Evolutionary conservation across 495 filamentous ascomycete species (phyloP).

Genomic region (Clavariopsis aquatica): DNA sequence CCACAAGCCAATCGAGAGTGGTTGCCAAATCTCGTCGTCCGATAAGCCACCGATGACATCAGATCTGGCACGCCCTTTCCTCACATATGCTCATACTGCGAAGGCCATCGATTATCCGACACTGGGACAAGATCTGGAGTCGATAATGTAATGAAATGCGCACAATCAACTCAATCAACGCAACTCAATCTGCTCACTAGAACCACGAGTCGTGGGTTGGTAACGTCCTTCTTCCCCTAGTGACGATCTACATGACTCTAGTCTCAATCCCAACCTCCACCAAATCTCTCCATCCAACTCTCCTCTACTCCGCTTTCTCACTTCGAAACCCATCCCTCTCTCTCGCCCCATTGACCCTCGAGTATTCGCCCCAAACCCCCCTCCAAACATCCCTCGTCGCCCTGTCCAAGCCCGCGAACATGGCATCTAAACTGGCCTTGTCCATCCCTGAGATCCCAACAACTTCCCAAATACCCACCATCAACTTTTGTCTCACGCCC

Average conservation of each 20-base stretch:
- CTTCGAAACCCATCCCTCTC: background rate
- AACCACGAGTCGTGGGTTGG: no score
- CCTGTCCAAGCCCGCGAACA: conserved; percentile 70
- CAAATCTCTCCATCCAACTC: background rate
- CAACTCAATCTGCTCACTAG: no score
- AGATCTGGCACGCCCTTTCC: no score
- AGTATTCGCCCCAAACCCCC: conserved; percentile 63
- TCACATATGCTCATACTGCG: no score
- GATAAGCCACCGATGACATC: no score
- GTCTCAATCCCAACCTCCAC: background rate
- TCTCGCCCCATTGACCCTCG: conserved; percentile 10
- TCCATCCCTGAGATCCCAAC: conserved; percentile 73
- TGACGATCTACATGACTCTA: background rate
- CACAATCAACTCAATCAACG: no score
- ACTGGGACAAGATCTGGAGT: no score
- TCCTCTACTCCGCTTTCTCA: background rate
- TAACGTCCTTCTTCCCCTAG: no score
- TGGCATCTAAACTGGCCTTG: conserved; percentile 60
- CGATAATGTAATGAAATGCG: no score
- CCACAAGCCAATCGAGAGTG: no score
- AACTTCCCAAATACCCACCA: conserved; percentile 70
- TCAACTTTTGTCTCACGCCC: conserved; percentile 66
- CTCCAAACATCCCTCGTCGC: conserved; percentile 70
- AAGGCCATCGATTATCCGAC: no score
- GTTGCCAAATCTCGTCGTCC: no score